Percentiles rank a stretch among this genome's conserved stretches.
phyloP scores from a whole-genome alignment of 345 rosid genomes.

The Salix brachista region DNA sequence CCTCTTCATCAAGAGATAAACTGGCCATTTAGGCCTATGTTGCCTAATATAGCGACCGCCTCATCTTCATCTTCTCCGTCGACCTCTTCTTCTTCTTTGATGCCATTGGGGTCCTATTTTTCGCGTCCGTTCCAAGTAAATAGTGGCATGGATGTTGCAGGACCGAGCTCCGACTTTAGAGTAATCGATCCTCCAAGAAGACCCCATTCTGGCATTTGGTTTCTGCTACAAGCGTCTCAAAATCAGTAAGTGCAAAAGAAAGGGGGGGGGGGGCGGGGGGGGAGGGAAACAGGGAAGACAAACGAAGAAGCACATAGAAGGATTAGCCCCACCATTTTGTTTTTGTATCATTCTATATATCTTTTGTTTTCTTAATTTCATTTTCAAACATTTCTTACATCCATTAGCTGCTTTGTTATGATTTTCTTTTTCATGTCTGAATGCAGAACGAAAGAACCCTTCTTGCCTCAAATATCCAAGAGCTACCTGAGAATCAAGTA shows the following conservation, averaged over 20 bases:
- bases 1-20: slow-evolving; percentile 51
- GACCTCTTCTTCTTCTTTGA: slow-evolving; percentile 44
- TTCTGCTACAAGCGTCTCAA: slow-evolving; percentile 81
- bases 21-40: slow-evolving; percentile 62
- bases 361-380: not conserved
- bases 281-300: not conserved
- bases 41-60: slow-evolving; percentile 34
- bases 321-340: not conserved
- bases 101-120: slow-evolving; percentile 58
- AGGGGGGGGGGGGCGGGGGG: no score
- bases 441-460: slow-evolving; percentile 79
- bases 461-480: slow-evolving; percentile 90
- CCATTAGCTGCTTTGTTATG: not conserved
- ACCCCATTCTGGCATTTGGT: slow-evolving; percentile 92
- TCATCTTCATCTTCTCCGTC: slow-evolving; percentile 34
- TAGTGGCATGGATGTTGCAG: slow-evolving; percentile 44
- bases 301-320: not conserved
- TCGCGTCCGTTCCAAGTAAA: slow-evolving; percentile 52
- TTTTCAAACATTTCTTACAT: not conserved
- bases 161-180: slow-evolving; percentile 63
- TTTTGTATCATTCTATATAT: not conserved
- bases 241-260: slow-evolving; percentile 67
- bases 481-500: slow-evolving; percentile 99
- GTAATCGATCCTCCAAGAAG: slow-evolving; percentile 78
- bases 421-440: not conserved